phyloP scores from a whole-genome alignment of 2,329 filamentous ascomycete genomes.

The Ophiocordyceps unilateralis region DNA sequence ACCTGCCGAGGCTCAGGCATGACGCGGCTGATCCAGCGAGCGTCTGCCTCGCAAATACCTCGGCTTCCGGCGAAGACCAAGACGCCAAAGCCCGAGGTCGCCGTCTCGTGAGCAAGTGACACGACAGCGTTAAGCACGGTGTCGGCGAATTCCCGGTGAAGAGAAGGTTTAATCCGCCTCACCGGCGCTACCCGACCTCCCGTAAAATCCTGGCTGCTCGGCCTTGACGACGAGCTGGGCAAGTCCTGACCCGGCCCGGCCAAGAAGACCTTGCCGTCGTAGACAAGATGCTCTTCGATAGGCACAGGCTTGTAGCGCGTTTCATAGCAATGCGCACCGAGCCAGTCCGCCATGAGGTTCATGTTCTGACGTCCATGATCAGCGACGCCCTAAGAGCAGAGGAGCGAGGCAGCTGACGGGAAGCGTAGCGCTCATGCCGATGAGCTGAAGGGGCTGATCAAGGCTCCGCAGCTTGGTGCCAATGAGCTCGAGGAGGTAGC shows the following conservation, averaged over 20 bases:
- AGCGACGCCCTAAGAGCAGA: not conserved
- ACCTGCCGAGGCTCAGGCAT: slow-evolving; percentile 35
- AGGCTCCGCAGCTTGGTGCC: slow-evolving; percentile 56
- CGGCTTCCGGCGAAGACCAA: slow-evolving; percentile 61
- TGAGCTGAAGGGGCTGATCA: slow-evolving; percentile 48
- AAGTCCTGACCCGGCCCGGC: slow-evolving; percentile 36
- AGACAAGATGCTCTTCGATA: slow-evolving; percentile 58
- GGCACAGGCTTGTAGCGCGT: slow-evolving; percentile 61
- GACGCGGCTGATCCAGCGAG: slow-evolving; percentile 48
- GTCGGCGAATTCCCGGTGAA: slow-evolving; percentile 44
- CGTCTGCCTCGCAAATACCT: slow-evolving; percentile 47
- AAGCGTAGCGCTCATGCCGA: slow-evolving; percentile 68
- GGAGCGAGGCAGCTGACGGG: slow-evolving; percentile 29
- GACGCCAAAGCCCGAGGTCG: slow-evolving; percentile 48
- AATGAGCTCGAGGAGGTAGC: slow-evolving; percentile 59
- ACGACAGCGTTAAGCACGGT: slow-evolving; percentile 54
- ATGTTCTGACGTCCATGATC: slow-evolving; percentile 38
- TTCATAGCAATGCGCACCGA: slow-evolving; percentile 52
- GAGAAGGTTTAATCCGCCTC: slow-evolving; percentile 35
- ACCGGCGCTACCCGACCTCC: slow-evolving; percentile 20
- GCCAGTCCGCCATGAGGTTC: slow-evolving; percentile 50
- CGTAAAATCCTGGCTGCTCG: slow-evolving; percentile 19
- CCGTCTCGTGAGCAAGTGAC: slow-evolving; percentile 51
- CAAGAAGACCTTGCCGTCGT: slow-evolving; percentile 49
- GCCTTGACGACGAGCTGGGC: slow-evolving; percentile 37